Evolutionary conservation across 2,329 filamentous ascomycete species (phyloP).

Genomic region (Apiospora aurea): DNA sequence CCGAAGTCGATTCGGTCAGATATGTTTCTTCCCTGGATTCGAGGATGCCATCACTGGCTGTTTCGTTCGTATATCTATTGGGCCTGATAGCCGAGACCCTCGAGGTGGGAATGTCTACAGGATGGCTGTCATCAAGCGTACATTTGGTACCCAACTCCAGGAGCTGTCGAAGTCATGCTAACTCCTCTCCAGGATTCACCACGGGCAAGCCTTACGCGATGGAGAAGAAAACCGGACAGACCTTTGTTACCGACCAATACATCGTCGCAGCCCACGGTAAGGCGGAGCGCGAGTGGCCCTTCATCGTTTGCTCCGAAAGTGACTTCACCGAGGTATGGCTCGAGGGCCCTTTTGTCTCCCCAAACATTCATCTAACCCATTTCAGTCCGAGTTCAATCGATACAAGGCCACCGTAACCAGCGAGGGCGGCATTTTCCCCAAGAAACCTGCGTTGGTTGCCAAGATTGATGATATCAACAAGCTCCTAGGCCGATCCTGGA

Average conservation of each 20-base stretch:
- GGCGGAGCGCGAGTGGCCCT: conserved; percentile 83
- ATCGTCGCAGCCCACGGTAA: conserved; percentile 83
- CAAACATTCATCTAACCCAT: neutral
- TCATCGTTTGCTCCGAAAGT: conserved; percentile 87
- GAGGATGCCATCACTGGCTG: conserved; percentile 82
- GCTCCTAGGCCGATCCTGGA: conserved; percentile 82
- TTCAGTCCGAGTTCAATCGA: conserved; percentile 77
- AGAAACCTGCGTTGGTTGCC: conserved; percentile 69
- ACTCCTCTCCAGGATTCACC: conserved; percentile 66
- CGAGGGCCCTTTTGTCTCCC: neutral
- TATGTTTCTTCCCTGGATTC: conserved; percentile 93
- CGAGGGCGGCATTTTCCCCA: conserved; percentile 77
- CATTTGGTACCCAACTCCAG: conserved; percentile 29
- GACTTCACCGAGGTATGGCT: conserved; percentile 77
- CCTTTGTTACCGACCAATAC: conserved; percentile 86
- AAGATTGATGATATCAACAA: conserved; percentile 85
- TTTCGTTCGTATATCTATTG: conserved; percentile 85
- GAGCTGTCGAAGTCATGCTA: neutral
- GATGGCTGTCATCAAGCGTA: conserved; percentile 87
- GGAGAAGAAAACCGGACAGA: conserved; percentile 74
- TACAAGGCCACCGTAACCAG: conserved; percentile 78
- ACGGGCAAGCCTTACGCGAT: conserved; percentile 86
- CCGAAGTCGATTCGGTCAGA: conserved; percentile 83
- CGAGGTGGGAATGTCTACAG: conserved; percentile 81
- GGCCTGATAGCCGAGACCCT: conserved; percentile 63